A percentile compares a stretch with the other conserved stretches of the same genome.
Evolutionary conservation across 768 basidiomycete species (phyloP).

Genomic region (Chlorophyllum brunneum): DNA sequence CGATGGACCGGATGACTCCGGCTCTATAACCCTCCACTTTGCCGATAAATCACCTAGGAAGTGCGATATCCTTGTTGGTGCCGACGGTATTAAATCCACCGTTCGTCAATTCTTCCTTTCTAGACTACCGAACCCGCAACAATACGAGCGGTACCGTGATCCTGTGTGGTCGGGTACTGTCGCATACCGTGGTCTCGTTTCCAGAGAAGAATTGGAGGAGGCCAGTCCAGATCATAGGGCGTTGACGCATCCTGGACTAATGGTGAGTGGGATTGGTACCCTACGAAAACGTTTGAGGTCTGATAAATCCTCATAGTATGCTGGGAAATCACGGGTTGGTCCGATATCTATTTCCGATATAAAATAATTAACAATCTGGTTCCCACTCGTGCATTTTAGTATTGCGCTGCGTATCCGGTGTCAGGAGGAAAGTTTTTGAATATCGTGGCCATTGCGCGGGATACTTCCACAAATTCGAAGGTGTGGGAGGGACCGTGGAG

Average conservation of each 20-base stretch:
- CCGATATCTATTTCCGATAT: neutral
- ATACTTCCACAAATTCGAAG: conserved; percentile 11
- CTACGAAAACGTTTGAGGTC: neutral
- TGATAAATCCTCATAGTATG: conserved; percentile 19
- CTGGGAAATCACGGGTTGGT: conserved; percentile 25
- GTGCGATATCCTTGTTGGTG: conserved; percentile 39
- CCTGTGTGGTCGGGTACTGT: conserved; percentile 35
- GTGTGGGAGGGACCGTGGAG: conserved; percentile 18
- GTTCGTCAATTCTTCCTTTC: conserved; percentile 19
- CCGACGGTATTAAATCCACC: conserved; percentile 40
- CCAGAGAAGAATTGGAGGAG: conserved; percentile 21
- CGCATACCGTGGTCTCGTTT: conserved; percentile 35
- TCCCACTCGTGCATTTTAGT: conserved; percentile 24
- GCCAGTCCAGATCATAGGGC: conserved; percentile 19
- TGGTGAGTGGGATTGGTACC: conserved; percentile 17
- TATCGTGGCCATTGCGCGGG: conserved; percentile 34
- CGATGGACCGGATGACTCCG: conserved; percentile 3
- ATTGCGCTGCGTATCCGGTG: conserved; percentile 44
- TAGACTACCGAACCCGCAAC: neutral
- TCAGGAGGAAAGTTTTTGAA: conserved; percentile 43
- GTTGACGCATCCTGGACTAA: conserved; percentile 11
- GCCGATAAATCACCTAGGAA: conserved; percentile 29
- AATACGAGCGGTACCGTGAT: conserved; percentile 12
- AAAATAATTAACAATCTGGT: neutral
- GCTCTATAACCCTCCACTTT: conserved; percentile 32